Conservation (phyloP, 2,329 filamentous ascomycete species). For the Endocalyx cinctus region DNA sequence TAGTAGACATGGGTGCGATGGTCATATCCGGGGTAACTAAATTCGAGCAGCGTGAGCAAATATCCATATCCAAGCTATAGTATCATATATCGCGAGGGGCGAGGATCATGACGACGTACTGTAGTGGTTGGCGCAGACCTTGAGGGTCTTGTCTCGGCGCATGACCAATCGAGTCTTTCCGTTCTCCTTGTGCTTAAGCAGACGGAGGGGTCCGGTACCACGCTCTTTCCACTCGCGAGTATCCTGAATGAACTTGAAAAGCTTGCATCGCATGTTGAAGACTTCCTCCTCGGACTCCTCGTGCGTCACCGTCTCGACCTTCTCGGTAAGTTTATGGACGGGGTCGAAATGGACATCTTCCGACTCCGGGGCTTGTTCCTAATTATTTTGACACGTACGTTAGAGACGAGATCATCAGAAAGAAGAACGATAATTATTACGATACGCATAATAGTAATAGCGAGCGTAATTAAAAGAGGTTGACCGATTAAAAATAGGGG, state of each 20-base stretch:
- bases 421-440: no score
- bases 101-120: conserved; percentile 96
- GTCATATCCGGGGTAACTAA: conserved; percentile 97
- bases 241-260: conserved; percentile 96
- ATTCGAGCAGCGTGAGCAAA: not conserved
- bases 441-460: no score
- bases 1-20: conserved; percentile 94
- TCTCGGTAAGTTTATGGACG: conserved; percentile 92
- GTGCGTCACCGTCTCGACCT: conserved; percentile 95
- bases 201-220: conserved; percentile 89
- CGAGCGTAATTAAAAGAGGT: no score
- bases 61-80: not conserved
- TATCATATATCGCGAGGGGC: conserved; percentile 96
- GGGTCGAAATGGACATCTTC: conserved; percentile 97
- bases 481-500: conserved; percentile 1
- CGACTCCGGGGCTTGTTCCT: conserved; percentile 73
- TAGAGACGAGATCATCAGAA: no score
- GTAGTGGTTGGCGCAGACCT: conserved; percentile 99
- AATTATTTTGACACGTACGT: no score
- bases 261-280: conserved; percentile 99
- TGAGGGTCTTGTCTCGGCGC: conserved; percentile 99
- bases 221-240: conserved; percentile 98
- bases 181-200: conserved; percentile 99
- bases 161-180: conserved; percentile 96
- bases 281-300: conserved; percentile 95